phyloP scores from a whole-genome alignment of 83 land plant genomes.

The Thuja plicata region DNA sequence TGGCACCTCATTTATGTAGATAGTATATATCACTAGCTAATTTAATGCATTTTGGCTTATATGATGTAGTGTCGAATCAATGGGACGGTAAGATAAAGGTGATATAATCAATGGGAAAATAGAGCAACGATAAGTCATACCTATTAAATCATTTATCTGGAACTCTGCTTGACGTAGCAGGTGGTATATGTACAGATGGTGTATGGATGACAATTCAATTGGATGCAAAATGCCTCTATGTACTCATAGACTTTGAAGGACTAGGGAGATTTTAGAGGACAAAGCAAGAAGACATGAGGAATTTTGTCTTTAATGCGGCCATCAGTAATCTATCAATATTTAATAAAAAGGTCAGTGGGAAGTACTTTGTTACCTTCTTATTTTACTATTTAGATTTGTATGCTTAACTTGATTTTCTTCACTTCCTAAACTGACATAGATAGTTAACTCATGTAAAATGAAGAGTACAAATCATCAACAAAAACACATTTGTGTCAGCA shows the following conservation, averaged over 20 bases:
- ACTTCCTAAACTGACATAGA: too few relatives aligned
- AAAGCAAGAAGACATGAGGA: slow-evolving; percentile 46
- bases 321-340: slow-evolving; percentile 39
- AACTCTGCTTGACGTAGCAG: slow-evolving; percentile 33
- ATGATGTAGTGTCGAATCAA: slow-evolving; percentile 16
- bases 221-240: slow-evolving; percentile 23
- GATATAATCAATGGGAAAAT: slow-evolving; percentile 43
- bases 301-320: slow-evolving; percentile 34
- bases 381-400: too few relatives aligned
- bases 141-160: slow-evolving; percentile 34
- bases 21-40: slow-evolving; percentile 28
- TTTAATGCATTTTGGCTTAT: slow-evolving; percentile 24
- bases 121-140: slow-evolving; percentile 45
- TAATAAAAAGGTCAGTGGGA: slow-evolving; percentile 34
- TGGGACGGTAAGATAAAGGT: slow-evolving; percentile 35
- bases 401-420: too few relatives aligned
- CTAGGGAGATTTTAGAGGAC: slow-evolving; percentile 34
- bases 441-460: too few relatives aligned
- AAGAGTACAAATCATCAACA: too few relatives aligned
- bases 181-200: slow-evolving; percentile 39
- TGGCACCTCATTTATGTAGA: slow-evolving; percentile 23
- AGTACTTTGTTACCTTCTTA: too few relatives aligned
- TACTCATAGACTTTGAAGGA: slow-evolving; percentile 33
- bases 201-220: slow-evolving; percentile 34
- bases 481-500: too few relatives aligned